Conservation (phyloP, 1,139 yeast species). For the Geotrichum siamense region DNA sequence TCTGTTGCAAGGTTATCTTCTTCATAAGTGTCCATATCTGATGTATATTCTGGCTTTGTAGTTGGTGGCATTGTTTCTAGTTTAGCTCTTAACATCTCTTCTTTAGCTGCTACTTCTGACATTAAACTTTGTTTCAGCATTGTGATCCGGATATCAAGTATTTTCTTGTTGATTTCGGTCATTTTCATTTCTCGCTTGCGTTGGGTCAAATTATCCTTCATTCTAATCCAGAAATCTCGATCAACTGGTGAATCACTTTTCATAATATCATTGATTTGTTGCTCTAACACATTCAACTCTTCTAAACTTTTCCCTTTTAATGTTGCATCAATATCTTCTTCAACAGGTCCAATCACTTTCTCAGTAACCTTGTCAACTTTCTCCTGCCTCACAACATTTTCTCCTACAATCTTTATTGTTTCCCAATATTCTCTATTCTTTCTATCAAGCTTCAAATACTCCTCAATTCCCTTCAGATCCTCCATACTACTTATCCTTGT, state of each 20-base stretch:
- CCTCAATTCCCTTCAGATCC: conserved; percentile 20
- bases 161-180: conserved; percentile 19
- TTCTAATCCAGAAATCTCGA: conserved; percentile 32
- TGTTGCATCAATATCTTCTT: conserved; percentile 30
- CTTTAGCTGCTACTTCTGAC: conserved; percentile 18
- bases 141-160: conserved; percentile 20
- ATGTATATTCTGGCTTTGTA: conserved; percentile 13
- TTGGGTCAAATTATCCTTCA: conserved; percentile 25
- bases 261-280: conserved; percentile 25
- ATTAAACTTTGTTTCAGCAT: conserved; percentile 18
- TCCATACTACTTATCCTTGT: conserved; percentile 11
- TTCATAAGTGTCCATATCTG: conserved; percentile 19
- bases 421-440: conserved; percentile 26
- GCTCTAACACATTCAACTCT: conserved; percentile 27
- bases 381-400: conserved; percentile 13
- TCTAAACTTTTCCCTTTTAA: conserved; percentile 26
- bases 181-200: conserved; percentile 26
- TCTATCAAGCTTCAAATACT: conserved; percentile 21
- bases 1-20: neutral
- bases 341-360: conserved; percentile 25
- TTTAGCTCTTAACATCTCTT: conserved; percentile 9
- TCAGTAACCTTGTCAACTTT: conserved; percentile 13
- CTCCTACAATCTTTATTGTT: conserved; percentile 15
- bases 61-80: conserved; percentile 4
- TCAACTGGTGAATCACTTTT: conserved; percentile 25